These are phyloP conservation scores for Xerocomus minutiporus DNA, from an alignment of 1,284 basidiomycete genomes.

Conservation along the genomic window DNA sequence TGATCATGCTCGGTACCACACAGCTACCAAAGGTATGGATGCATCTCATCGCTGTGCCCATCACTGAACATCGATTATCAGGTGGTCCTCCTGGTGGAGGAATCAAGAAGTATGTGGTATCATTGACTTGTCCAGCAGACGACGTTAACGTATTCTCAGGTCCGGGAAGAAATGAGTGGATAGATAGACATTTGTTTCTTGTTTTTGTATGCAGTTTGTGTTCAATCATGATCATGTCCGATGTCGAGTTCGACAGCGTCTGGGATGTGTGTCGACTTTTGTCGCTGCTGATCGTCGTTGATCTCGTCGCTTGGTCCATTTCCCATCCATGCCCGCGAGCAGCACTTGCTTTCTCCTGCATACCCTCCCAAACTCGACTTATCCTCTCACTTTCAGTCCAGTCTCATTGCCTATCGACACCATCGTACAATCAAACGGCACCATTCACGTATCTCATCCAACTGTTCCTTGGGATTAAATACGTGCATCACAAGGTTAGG, in stretches of 20 bases:
- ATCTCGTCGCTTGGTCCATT: slow-evolving; percentile 58
- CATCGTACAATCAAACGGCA: slow-evolving; percentile 41
- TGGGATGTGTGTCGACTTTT: no score
- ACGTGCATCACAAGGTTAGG: slow-evolving; percentile 76
- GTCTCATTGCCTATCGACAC: slow-evolving; percentile 21
- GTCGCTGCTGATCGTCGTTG: no score
- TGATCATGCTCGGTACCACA: not conserved
- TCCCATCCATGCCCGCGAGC: slow-evolving; percentile 76
- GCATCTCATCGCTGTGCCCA: not conserved
- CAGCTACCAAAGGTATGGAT: slow-evolving; percentile 60
- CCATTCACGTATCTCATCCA: slow-evolving; percentile 58
- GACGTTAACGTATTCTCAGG: slow-evolving; percentile 35
- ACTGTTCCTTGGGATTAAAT: slow-evolving; percentile 57
- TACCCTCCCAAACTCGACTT: slow-evolving; percentile 48
- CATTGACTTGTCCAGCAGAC: slow-evolving; percentile 5
- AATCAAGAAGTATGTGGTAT: slow-evolving; percentile 70
- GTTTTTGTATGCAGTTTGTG: no score
- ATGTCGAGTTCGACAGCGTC: no score
- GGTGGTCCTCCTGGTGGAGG: slow-evolving; percentile 68
- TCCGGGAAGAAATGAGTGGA: slow-evolving; percentile 63
- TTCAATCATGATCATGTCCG: no score
- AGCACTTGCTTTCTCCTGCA: slow-evolving; percentile 67
- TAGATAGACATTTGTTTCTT: not conserved
- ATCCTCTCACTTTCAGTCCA: slow-evolving; percentile 1
- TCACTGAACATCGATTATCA: slow-evolving; percentile 22